phyloP scores from a whole-genome alignment of 805 yeast genomes.

The Candida methanosorbosa region DNA sequence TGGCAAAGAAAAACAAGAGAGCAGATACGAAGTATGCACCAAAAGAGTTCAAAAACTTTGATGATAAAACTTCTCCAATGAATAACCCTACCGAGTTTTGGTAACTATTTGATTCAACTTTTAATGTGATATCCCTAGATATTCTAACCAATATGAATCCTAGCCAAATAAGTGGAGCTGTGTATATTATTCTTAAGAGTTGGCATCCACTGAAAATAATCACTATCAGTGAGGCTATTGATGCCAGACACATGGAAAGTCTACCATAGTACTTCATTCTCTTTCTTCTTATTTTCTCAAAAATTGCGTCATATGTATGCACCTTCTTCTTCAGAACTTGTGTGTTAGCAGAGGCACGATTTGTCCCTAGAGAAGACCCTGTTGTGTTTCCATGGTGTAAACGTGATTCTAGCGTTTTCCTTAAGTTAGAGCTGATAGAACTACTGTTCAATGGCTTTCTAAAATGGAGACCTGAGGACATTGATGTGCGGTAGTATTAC shows the following conservation, averaged over 20 bases:
- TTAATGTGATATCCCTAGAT: slow-evolving; percentile 19
- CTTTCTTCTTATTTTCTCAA: slow-evolving; percentile 14
- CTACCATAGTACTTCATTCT: slow-evolving; percentile 22
- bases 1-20: slow-evolving; percentile 8
- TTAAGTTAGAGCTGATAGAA: too few species aligned
- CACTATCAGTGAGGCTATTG: slow-evolving; percentile 10
- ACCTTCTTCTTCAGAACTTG: slow-evolving; percentile 10
- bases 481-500: too few species aligned
- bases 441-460: too few species aligned
- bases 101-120: slow-evolving; percentile 15
- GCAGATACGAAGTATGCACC: slow-evolving; percentile 15
- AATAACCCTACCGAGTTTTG: slow-evolving; percentile 18
- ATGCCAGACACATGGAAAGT: slow-evolving; percentile 14
- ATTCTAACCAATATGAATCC: slow-evolving; percentile 20
- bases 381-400: too few species aligned
- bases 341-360: too few species aligned
- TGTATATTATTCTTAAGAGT: slow-evolving; percentile 15
- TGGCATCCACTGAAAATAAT: slow-evolving; percentile 14
- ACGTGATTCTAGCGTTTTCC: too few species aligned
- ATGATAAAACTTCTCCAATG: slow-evolving; percentile 15
- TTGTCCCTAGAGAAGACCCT: too few species aligned
- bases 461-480: too few species aligned
- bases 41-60: slow-evolving; percentile 12
- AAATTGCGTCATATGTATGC: slow-evolving; percentile 14
- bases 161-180: slow-evolving; percentile 16